Base-by-base conservation (phyloP, 2,329 filamentous ascomycete genomes). In the Graphilbum sp. region DNA sequence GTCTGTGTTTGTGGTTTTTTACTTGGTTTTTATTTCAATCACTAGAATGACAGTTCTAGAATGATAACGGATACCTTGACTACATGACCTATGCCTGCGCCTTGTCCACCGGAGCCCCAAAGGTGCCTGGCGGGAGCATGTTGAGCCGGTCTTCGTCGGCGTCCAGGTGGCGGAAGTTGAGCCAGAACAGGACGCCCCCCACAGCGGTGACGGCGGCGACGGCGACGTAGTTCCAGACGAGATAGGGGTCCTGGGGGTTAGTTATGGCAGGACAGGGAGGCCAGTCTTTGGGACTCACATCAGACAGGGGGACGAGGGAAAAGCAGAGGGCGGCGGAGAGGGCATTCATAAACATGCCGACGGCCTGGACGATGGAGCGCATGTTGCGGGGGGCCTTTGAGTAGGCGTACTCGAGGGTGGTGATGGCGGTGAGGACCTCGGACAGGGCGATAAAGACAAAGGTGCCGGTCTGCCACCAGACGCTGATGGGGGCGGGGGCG, bases 301-400 rank as follows among this genome's bases (percentile, higher is more conserved):
- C 83, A 79, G 34, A 81, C 67, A 33, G 70, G 69, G 4, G 23
- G 6, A 27, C 13, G 3, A 29, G 2, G 15, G 35, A 3, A 23
- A 21, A 30, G 2, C 19, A 6, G 3, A 21, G 8, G 31, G 25
- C 13, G 4, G 29, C 35, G 25, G 29, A 36, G 19, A 12, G 4
- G 11, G 27, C 27, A n/a, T 29, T 29, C 27, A 29, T 29, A n/a
- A 29, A 29, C 27, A 29, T 29, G 27, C 27, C 27, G 4, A 29
- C 27, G 27, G 27, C 27, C 27, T 29, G 27, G 6, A 85, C 74
- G 39, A 84, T 64, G 19, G 73, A 78, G 8, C 76, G 67, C 79
- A 86, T 85, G 57, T 81, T 83, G 50, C 66, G 69, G 7, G 80
- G 80, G 0, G 78, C 78, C 56, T 84, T 84, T 49, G 76, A 76